Evolutionary conservation across 768 basidiomycete genomes (phyloP), one percentile per base, ranked within the genome.

Genomic region (Boletus sp.): DNA sequence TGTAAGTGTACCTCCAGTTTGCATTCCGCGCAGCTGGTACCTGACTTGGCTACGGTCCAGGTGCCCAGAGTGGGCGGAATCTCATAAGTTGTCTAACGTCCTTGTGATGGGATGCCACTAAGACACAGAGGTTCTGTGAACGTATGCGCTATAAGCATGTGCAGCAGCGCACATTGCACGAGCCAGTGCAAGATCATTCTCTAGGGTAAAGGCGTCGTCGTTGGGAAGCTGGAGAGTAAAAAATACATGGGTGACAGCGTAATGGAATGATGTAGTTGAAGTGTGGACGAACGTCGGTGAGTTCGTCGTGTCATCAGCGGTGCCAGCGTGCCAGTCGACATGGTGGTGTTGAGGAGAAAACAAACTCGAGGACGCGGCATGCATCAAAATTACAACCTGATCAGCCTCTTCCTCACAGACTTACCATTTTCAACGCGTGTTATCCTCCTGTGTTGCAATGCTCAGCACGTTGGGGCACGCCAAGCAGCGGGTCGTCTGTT

Each of bases 381-480:
- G 23, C 23, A 25, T 25, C 23, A 25, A 25, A 25, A 25, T 25
- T 4, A 25, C 23, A 2, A 25, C 2, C 23, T 25, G n/a, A n/a
- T 25, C 23, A 25, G 4, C 23, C 23, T 4, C 23, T 25, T 25
- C 23, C 23, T 25, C 23, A 25, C 23, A 25, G 23, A 4, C 4
- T 4, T 4, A 25, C 4, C 4, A 4, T 25, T 4, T 4, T n/a
- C n/a, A n/a, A n/a, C n/a, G n/a, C n/a, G n/a, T n/a, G n/a, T n/a
- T n/a, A n/a, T n/a, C n/a, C n/a, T n/a, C n/a, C n/a, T n/a, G n/a
- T n/a, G n/a, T n/a, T n/a, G n/a, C n/a, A n/a, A 4, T 25, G 2
- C 4, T 25, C 23, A 25, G 4, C 23, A 25, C 2, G 73, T 90
- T 44, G 87, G 85, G 29, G 87, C 86, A 3, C 79, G 88, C 33